A percentile compares a stretch with the other conserved stretches of the same genome.
Conservation (phyloP, 2,329 filamentous ascomycete species). For the Truncatella angustata region DNA sequence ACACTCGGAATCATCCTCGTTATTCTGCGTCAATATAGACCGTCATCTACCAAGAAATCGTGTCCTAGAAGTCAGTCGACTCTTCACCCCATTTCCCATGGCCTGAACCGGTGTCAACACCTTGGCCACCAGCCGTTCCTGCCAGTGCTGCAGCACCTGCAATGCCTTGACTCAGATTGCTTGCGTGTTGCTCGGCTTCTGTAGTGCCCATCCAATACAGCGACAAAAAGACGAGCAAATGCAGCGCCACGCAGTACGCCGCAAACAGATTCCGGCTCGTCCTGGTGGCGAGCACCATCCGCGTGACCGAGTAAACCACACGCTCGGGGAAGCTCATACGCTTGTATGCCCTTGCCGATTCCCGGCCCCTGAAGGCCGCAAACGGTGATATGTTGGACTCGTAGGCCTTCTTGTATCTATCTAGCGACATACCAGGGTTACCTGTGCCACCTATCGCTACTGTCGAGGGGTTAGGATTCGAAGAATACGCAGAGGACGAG, state of each 20-base stretch:
- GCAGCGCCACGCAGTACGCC: conserved; percentile 83
- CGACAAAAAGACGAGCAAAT: conserved; percentile 82
- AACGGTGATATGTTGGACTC: conserved; percentile 96
- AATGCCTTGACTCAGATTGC: conserved; percentile 50
- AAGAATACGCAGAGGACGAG: conserved; percentile 62
- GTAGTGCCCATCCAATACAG: conserved; percentile 78
- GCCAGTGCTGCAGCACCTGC: conserved; percentile 36
- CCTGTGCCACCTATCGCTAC: conserved; percentile 57
- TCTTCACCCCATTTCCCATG: conserved; percentile 64
- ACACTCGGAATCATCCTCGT: no score
- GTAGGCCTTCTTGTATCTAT: conserved; percentile 88
- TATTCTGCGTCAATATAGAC: no score
- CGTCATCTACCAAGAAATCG: no score
- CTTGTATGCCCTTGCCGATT: conserved; percentile 86
- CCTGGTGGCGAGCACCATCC: conserved; percentile 85
- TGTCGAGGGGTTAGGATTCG: conserved; percentile 74
- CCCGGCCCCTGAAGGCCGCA: conserved; percentile 90
- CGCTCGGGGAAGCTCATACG: conserved; percentile 91
- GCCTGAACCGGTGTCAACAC: conserved; percentile 25
- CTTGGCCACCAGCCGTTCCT: conserved; percentile 29
- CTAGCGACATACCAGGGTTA: conserved; percentile 65
- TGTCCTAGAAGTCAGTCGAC: neutral
- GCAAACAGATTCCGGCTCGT: conserved; percentile 93
- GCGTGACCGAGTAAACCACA: conserved; percentile 84
- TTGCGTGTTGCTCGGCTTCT: conserved; percentile 62